Evolutionary conservation across 1,139 yeast species (phyloP), one percentile per base, ranked within the genome.

Genomic region (Candida tunisiensis): DNA sequence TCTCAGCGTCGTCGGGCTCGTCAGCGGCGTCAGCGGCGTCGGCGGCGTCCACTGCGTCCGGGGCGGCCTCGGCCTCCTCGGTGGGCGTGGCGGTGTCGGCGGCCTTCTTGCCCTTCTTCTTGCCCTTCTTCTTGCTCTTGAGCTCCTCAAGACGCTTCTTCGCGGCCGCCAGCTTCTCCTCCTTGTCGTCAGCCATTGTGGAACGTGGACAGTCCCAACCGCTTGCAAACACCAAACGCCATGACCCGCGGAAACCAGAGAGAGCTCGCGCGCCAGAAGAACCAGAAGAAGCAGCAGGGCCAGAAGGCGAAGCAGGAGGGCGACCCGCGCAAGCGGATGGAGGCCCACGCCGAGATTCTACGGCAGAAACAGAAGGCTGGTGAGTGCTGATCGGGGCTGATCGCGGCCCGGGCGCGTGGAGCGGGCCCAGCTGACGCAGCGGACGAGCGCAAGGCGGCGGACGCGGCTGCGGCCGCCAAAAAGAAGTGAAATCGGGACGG

Each of bases 201-300:
- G 13, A 10, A 12, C 6, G 6, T 10, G 8, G 10, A 3, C n/a
- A 16, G 13, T 10, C 8, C 4, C 21, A 8, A 10, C 5, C 6
- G n/a, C 15, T 12, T 16, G 4, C 8, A 6, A 7, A 5, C 6
- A 16, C 15, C 13, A 12, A 12, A 18, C 28, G 48, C 28, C 29
- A 85, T 85, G 96, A 75, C 93, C 28, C 69, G 98, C 62, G 98
- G 98, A 18, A 88, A 88, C 54, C 96, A 88, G 56, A 69, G 98
- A 52, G 98, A 88, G 28, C 66, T 79, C 44, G 95, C 95, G 16
- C 68, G 98, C 48, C 83, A 74, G 34, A 85, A 80, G 57, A 82
- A 80, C 55, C 51, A 58, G 48, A 88, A 85, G 60, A 85, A 85
- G 55, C 74, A 67, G 45, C 77, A 69, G 23, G 55, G 57, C 16